Conservation (phyloP, 176 grass and related monocot species). For the Carex parvula region DNA sequence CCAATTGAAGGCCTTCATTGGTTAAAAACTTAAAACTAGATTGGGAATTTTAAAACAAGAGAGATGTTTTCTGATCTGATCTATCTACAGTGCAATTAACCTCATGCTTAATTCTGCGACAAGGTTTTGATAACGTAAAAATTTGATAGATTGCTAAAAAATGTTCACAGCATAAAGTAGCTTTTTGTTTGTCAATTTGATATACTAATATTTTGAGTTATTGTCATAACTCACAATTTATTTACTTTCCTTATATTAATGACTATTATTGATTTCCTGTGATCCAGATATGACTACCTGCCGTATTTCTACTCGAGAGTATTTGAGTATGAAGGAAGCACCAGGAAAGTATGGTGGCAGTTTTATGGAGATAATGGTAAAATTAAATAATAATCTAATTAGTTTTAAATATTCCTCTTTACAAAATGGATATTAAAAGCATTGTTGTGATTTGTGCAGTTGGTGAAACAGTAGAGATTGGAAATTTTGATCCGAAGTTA, state of each 20-base stretch:
- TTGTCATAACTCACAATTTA: not conserved
- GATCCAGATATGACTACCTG: constrained; percentile 86
- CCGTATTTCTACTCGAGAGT: constrained; percentile 95
- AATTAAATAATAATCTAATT: constrained; percentile 7
- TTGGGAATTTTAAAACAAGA: not conserved
- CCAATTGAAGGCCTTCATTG: not conserved
- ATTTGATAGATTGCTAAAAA: not conserved
- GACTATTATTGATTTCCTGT: constrained; percentile 19
- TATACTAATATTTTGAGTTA: not conserved
- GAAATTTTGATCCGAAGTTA: constrained; percentile 83
- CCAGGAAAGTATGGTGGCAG: constrained; percentile 95
- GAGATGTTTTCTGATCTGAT: not conserved
- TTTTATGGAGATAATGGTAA: constrained; percentile 96
- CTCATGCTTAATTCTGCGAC: not conserved
- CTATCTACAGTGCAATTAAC: not conserved
- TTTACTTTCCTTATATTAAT: not conserved
- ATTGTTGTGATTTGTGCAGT: constrained; percentile 44
- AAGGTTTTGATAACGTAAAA: not conserved
- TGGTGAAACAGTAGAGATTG: constrained; percentile 86
- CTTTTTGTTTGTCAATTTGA: not conserved
- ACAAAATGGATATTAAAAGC: not conserved
- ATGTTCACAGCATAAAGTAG: not conserved
- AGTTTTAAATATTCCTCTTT: constrained; percentile 6
- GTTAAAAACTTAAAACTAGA: not conserved
- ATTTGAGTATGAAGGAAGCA: constrained; percentile 92